Conservation (phyloP, 345 rosid genomes). For the Trapa bicornis region DNA sequence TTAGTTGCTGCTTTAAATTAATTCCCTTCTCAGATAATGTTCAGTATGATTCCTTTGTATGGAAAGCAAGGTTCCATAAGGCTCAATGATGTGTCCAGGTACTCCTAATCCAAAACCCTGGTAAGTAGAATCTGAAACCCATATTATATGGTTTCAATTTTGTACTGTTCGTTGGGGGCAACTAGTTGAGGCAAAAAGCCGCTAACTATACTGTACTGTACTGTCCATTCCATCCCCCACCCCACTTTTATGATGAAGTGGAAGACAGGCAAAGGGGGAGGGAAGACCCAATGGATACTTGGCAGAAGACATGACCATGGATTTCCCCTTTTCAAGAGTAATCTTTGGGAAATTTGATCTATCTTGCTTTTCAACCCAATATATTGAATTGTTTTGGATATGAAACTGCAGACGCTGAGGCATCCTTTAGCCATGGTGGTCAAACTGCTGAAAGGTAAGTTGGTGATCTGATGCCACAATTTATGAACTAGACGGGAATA, state of each 20-base stretch:
- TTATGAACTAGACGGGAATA: no score
- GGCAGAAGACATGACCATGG: slow-evolving; percentile 24
- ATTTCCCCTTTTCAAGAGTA: slow-evolving; percentile 10
- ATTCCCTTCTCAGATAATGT: not conserved
- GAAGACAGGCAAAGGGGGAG: not conserved
- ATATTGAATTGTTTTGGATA: no score
- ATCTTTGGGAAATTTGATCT: no score
- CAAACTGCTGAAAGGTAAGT: no score
- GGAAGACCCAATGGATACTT: slow-evolving; percentile 9
- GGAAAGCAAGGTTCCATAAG: not conserved
- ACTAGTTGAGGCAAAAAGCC: not conserved
- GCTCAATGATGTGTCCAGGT: not conserved
- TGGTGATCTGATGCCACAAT: no score
- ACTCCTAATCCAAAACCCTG: not conserved
- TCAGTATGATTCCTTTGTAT: not conserved
- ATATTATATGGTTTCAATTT: not conserved
- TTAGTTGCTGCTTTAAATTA: not conserved
- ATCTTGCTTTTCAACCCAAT: no score
- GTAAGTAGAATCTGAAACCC: not conserved
- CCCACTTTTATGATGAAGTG: slow-evolving; percentile 9
- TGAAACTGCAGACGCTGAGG: no score
- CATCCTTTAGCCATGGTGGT: no score
- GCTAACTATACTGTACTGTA: not conserved
- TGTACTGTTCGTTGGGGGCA: not conserved
- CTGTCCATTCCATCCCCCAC: not conserved